Percentiles rank a stretch among this genome's conserved stretches.
Conservation (phyloP, 257 asterid genomes). For the Solanum ahanhuiri region DNA sequence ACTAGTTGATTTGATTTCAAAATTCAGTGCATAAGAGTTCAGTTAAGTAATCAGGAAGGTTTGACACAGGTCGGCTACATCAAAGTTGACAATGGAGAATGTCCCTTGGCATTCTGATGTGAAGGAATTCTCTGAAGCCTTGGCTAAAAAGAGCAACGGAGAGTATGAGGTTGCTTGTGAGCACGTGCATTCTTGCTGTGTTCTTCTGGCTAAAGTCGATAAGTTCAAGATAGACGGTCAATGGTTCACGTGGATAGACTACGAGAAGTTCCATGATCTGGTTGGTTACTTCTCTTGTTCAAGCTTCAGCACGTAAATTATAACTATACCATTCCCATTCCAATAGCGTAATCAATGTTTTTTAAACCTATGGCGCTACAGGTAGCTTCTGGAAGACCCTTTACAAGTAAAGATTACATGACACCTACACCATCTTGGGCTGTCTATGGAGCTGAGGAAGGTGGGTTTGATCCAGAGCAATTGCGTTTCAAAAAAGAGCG, state of each 20-base stretch:
- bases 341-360: background rate
- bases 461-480: conserved; percentile 93
- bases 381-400: conserved; percentile 69
- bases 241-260: conserved; percentile 97
- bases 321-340: background rate
- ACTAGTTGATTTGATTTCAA: background rate
- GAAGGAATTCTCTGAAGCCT: conserved; percentile 75
- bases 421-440: conserved; percentile 91
- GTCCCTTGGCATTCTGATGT: conserved; percentile 99
- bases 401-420: conserved; percentile 84
- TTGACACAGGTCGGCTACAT: conserved; percentile 74
- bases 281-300: conserved; percentile 22
- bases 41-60: background rate
- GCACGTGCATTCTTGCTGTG: conserved; percentile 92
- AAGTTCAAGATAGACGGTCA: conserved; percentile 71
- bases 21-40: background rate
- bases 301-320: background rate
- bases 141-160: conserved; percentile 72
- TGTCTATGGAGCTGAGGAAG: conserved; percentile 94
- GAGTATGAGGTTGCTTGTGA: conserved; percentile 93
- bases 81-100: conserved; percentile 95
- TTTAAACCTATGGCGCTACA: conserved; percentile 13
- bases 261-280: conserved; percentile 91
- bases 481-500: conserved; percentile 69
- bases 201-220: conserved; percentile 81